phyloP scores from a whole-genome alignment of 1,284 basidiomycete genomes.

The Ustilago nuda region DNA sequence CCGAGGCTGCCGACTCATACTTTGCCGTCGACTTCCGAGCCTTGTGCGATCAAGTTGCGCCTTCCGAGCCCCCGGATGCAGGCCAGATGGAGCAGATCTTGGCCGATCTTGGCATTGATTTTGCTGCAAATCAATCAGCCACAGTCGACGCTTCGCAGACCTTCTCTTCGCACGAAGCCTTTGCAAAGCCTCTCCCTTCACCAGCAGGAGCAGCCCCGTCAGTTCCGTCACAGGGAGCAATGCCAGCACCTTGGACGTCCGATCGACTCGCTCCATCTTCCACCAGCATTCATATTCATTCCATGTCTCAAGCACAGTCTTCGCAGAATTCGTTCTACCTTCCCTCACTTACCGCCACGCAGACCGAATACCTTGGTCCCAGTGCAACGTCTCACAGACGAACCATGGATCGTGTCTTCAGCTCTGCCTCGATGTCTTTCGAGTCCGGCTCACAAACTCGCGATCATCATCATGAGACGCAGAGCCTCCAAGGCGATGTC shows the following conservation, averaged over 20 bases:
- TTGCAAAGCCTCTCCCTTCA: not conserved
- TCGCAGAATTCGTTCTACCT: slow-evolving; percentile 38
- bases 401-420: slow-evolving; percentile 26
- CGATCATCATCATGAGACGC: not conserved
- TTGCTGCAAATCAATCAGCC: slow-evolving; percentile 12
- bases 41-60: slow-evolving; percentile 19
- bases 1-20: slow-evolving; percentile 16
- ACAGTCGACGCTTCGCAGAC: slow-evolving; percentile 5
- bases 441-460: slow-evolving; percentile 20
- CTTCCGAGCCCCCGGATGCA: slow-evolving; percentile 19
- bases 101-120: slow-evolving; percentile 33
- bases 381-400: slow-evolving; percentile 32
- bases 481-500: slow-evolving; percentile 1
- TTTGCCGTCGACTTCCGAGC: slow-evolving; percentile 25
- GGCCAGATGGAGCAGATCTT: slow-evolving; percentile 36
- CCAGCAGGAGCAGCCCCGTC: slow-evolving; percentile 7
- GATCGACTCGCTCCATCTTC: slow-evolving; percentile 17
- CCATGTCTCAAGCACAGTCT: slow-evolving; percentile 22
- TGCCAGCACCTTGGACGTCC: slow-evolving; percentile 11
- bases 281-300: slow-evolving; percentile 7
- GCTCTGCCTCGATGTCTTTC: slow-evolving; percentile 19
- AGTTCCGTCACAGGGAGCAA: slow-evolving; percentile 24
- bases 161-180: slow-evolving; percentile 4
- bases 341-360: slow-evolving; percentile 31
- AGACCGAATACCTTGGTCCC: slow-evolving; percentile 34